Evolutionary conservation across 2,329 filamentous ascomycete species (phyloP).

Genomic region (Achaetomium macrosporum): DNA sequence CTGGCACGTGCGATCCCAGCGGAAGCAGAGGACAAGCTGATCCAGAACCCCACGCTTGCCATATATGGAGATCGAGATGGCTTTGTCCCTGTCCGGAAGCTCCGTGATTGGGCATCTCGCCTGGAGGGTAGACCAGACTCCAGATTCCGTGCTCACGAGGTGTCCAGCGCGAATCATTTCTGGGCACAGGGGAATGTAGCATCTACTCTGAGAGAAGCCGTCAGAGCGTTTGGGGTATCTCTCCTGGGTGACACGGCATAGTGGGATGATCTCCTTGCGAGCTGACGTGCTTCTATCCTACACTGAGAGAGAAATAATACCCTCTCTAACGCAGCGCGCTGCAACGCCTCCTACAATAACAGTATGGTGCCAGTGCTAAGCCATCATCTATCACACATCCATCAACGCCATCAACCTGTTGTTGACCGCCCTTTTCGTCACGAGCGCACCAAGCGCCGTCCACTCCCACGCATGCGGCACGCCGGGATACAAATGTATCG

Average conservation of each 20-base stretch:
- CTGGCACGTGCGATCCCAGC: constrained; percentile 5
- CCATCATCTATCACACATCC: constrained; percentile 1
- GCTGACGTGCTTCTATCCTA: not conserved
- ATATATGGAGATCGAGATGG: constrained; percentile 24
- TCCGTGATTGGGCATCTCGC: constrained; percentile 32
- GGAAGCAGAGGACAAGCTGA: constrained; percentile 49
- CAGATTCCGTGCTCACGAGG: constrained; percentile 37
- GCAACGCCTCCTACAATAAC: no score
- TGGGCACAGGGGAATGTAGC: constrained; percentile 44
- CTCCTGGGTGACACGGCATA: constrained; percentile 16
- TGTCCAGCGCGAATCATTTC: constrained; percentile 48
- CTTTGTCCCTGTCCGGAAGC: constrained; percentile 22
- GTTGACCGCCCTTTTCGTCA: constrained; percentile 24
- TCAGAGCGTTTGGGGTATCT: constrained; percentile 27
- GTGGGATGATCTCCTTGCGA: not conserved
- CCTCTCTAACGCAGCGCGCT: no score
- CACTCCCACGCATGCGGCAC: constrained; percentile 36
- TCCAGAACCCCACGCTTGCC: constrained; percentile 56
- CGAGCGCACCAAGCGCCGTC: constrained; percentile 5
- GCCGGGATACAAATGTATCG: constrained; percentile 38
- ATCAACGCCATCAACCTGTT: constrained; percentile 19
- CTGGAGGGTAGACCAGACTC: constrained; percentile 38
- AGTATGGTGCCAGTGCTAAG: no score
- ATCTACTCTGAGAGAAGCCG: constrained; percentile 29
- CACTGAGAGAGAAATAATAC: not conserved